Evolutionary conservation across 768 basidiomycete genomes (phyloP).

Genomic region (Terana coerulea): DNA sequence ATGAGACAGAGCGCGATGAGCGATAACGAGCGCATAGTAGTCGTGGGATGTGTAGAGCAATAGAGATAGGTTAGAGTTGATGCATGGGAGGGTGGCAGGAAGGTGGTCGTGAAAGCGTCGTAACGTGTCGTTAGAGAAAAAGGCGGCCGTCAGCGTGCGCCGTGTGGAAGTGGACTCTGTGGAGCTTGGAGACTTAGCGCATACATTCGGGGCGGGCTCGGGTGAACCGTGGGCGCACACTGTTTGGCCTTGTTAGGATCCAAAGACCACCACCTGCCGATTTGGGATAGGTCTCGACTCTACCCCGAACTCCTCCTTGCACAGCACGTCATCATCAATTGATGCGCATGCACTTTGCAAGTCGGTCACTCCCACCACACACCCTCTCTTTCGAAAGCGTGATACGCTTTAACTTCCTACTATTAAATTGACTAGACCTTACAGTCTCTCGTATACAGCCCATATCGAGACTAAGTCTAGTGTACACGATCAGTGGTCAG

Average conservation of each 20-base stretch:
- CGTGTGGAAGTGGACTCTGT: neutral
- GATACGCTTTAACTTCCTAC: too few relatives aligned
- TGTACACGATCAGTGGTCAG: too few relatives aligned
- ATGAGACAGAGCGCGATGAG: constrained; percentile 15
- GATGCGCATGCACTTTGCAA: too few relatives aligned
- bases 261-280: constrained; percentile 11
- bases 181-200: constrained; percentile 5
- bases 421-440: too few relatives aligned
- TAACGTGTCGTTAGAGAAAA: neutral
- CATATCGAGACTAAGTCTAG: too few relatives aligned
- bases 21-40: constrained; percentile 2
- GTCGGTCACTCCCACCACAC: too few relatives aligned
- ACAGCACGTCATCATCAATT: too few relatives aligned
- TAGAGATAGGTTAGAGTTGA: neutral
- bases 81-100: constrained; percentile 6
- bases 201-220: constrained; percentile 4
- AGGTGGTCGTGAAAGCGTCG: constrained; percentile 5
- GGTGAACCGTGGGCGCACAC: constrained; percentile 4
- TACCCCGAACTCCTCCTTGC: too few relatives aligned
- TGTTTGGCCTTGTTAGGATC: constrained; percentile 22
- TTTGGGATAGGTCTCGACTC: too few relatives aligned
- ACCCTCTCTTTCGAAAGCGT: too few relatives aligned
- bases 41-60: neutral
- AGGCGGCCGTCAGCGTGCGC: neutral
- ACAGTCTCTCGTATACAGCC: too few relatives aligned